Evolutionary conservation across 805 yeast genomes (phyloP), one percentile per base, ranked within the genome.

Genomic region (Starmerella sp.): DNA sequence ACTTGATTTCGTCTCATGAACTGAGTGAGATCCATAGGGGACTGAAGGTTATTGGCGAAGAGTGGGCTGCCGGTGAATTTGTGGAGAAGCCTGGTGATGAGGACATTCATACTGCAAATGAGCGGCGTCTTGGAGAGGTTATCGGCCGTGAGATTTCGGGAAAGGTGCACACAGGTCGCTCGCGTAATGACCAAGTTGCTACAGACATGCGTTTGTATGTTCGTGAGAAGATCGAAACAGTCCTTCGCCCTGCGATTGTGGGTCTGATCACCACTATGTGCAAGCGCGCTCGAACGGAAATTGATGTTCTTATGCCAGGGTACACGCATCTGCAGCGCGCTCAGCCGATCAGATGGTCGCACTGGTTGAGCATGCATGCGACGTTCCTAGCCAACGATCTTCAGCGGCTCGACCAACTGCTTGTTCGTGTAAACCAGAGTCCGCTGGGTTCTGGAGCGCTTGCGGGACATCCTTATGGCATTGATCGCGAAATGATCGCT

Each of bases 321-420:
- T 93, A 93, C 74, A 93, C 99, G 13, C 99, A 93, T 73, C 75
- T 93, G 68, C 98, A 93, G 76, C 85, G 96, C 69, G 97, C 97
- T 1, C 99, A 90, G 73, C 99, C 99, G n/a, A 93, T 93, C 66
- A 81, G 99, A 73, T 93, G 99, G 99, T 77, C 97, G 1, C 99
- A 93, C 69, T 91, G 97, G 96, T 76, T 93, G 62, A 81, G 91
- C 62, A 82, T 88, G 68, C 91, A 93, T 66, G 97, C 96, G 39
- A 91, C 98, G 2, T 93, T 90, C 68, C 84, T 93, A 71, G 80
- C 90, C 9, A 89, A 89, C 67, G 99, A 93, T 69, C 82, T 84
- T 72, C 81, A 86, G 68, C 80, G 98, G 68, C 77, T 93, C 62
- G 72, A 78, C 60, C 93, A 95, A 71, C 77, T 93, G 53, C 78